Base-by-base conservation (phyloP, 129 eudicot species). In the Escallonia rubra region DNA sequence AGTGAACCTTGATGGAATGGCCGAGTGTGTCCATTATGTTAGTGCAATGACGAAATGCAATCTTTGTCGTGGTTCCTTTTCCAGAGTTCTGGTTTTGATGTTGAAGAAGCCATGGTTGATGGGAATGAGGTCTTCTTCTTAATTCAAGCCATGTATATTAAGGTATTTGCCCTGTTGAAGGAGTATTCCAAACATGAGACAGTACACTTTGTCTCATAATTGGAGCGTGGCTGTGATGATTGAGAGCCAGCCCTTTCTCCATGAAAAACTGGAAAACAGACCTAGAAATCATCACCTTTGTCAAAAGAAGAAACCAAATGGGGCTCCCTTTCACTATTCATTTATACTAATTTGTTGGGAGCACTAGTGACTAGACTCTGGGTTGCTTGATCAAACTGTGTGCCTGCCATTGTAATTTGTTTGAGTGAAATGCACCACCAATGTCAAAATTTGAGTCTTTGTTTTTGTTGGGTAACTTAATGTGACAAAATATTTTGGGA, bases 211-310 rank as follows among this genome's bases (percentile, higher is more conserved):
- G 0, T 44, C 54, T 64, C 4, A 74, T 79, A 12, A 66, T 75
- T 70, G 74, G 81, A 70, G 78, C 80, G 84, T 79, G 80, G 80
- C 12, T 72, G 68, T 67, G 62, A 80, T 75, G 66, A 80, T 80
- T 75, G 72, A 61, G 58, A 13, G 4, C 14, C 41, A 9, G 14
- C 3, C 43, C 69, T 80, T 74, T 59, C 72, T 65, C 15, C 61
- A 60, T 23, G 34, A 73, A 68, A 62, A 41, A 74, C 61, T 64
- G 9, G 61, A 66, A 41, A 6, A 6, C 61, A 70, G 52, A 43
- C 61, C 75, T 78, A 72, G 72, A 52, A 51, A 78, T 38, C 69
- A 50, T 48, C 44, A 59, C 53, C 72, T 65, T n/a, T 57, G 52
- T 64, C 71, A 57, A 73, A 64, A 72, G 77, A 23, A 55, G 38